Evolutionary conservation across 768 basidiomycete genomes (phyloP), one percentile per base, ranked within the genome.

Genomic region (Gloeostereum incarnatum): DNA sequence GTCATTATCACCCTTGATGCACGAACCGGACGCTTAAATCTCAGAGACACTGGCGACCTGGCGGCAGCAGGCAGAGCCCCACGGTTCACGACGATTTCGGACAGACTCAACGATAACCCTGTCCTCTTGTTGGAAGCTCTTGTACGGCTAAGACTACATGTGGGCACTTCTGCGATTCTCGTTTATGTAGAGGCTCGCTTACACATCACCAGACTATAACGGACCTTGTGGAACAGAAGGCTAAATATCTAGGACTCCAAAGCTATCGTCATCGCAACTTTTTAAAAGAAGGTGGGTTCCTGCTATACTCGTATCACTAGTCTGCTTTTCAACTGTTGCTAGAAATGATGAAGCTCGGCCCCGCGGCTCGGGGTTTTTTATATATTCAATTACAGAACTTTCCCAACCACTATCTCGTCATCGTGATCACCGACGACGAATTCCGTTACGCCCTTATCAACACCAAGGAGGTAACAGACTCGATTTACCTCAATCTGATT

Each of bases 161-260:
- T 92, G 46, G 47, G 18, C 30, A 22, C 4, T 30, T 16, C 38
- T 21, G 24, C 37, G 17, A 21, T 4, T 20, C 17, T 27, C 18
- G 3, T 17, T 8, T 18, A 5, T 35, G n/a, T 37, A 37, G 44
- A 39, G 25, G 10, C 20, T 26, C 26, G 34, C 10, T n/a, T 6
- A n/a, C n/a, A n/a, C n/a, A n/a, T n/a, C n/a, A n/a, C n/a, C 46
- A 93, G 91, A 88, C 88, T 4, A 88, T 92, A 43, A 67, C 74
- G 30, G 86, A 90, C 39, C 68, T 82, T 11, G 74, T 81, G 7
- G 88, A 92, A 54, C 82, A 86, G 55, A 91, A 89, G 51, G 85
- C 82, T n/a, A 74, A 66, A 44, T 82, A 88, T 49, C 72, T 93
- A 7, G 91, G 91, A n/a, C 58, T 91, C 29, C 77, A 78, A 52